Base-by-base conservation (phyloP, 139 green algal genomes). In the Edaphochlamys debaryana region DNA sequence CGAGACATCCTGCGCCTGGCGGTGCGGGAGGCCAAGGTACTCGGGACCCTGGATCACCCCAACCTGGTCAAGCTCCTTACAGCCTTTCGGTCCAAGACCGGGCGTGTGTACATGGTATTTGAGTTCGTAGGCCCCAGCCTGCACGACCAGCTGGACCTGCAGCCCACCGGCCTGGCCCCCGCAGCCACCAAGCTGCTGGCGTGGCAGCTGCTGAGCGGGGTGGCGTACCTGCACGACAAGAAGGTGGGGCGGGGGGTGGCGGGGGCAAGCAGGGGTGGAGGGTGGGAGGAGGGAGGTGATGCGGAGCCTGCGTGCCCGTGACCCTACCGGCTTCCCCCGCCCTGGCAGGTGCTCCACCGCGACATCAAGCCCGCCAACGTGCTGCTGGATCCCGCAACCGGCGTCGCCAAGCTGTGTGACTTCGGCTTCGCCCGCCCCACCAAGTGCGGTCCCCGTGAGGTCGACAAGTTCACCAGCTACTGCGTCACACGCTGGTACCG, bases 311-410 rank as follows among this genome's bases (percentile, higher is more conserved):
- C 11, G 45, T 54, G 45, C 45, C 13, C 9, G 45, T 54, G 45
- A 9, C 13, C 45, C 45, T 9, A 54, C 45, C 45, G 11, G 11
- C 13, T 54, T 13, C 45, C 9, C 52, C 52, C 19, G 52, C 17
- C 48, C 48, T 22, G 60, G 23, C 56, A 63, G 56, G 1, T 32
- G 20, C 56, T 63, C 1, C 56, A 63, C 41, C 87, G 92, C 8
- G 95, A 98, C 87, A 67, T 98, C 11, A 95, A 95, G 63, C 91
- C 92, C 34, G 91, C 94, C 80, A 98, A 98, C 85, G 85, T 98
- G n/a, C 90, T 98, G 30, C 41, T 96, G 4, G 79, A 78, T 0
- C 36, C 34, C 0, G 34, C 25, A 4, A 63, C 56, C 25, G 34
- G 34, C 15, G 38, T 80, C 4, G 37, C 97, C 20, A 94, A 93